Percentiles rank a stretch among this genome's conserved stretches.
Conservation (phyloP, 805 yeast species). For the Sugiyamaella chiloensis region DNA sequence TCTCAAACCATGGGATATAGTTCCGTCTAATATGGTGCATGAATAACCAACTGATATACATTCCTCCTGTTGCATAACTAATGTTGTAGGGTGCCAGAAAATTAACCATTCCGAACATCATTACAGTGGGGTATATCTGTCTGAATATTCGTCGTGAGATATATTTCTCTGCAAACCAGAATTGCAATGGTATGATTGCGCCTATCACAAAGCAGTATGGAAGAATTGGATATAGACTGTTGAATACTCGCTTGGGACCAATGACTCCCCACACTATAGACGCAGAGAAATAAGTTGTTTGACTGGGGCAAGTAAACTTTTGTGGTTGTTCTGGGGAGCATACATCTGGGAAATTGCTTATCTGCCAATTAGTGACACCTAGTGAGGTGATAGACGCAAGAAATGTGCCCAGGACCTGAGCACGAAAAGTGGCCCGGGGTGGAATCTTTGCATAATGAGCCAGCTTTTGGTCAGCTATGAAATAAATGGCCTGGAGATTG, state of each 20-base stretch:
- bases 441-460: conserved; percentile 60
- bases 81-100: conserved; percentile 39
- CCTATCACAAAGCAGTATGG: conserved; percentile 66
- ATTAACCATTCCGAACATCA: conserved; percentile 37
- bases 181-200: conserved; percentile 21
- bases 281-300: conserved; percentile 44
- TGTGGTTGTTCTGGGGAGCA: conserved; percentile 46
- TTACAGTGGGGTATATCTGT: conserved; percentile 9
- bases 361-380: conserved; percentile 35
- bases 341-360: conserved; percentile 34
- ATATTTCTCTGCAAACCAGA: conserved; percentile 42
- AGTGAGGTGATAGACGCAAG: conserved; percentile 31
- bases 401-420: conserved; percentile 43
- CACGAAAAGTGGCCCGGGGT: conserved; percentile 46
- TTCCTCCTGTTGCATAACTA: conserved; percentile 41
- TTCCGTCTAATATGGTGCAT: conserved; percentile 46
- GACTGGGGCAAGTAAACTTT: conserved; percentile 42
- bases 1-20: conserved; percentile 54
- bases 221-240: conserved; percentile 57
- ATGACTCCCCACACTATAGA: conserved; percentile 56
- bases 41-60: conserved; percentile 41
- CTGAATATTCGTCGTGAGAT: conserved; percentile 29
- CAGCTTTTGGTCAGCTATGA: conserved; percentile 53
- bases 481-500: conserved; percentile 61
- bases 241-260: conserved; percentile 52